Conservation (phyloP, 805 yeast species). For the Hanseniaspora mollemarum region DNA sequence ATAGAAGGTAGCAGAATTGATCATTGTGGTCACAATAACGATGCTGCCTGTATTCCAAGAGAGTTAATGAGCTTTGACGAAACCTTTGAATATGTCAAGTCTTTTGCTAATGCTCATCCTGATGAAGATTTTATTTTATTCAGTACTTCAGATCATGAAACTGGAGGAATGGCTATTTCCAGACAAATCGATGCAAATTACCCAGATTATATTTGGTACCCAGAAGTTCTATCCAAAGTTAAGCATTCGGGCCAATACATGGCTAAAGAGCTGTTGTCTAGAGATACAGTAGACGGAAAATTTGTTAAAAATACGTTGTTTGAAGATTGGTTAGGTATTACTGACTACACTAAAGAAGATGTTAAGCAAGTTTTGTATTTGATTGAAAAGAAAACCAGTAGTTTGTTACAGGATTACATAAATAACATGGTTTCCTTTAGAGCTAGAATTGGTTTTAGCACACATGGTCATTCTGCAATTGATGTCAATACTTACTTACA, state of each 20-base stretch:
- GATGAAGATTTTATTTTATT: constrained; percentile 69
- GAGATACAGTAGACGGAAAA: constrained; percentile 25
- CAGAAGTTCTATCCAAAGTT: constrained; percentile 59
- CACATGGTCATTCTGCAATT: constrained; percentile 93
- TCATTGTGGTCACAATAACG: constrained; percentile 90
- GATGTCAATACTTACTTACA: constrained; percentile 86
- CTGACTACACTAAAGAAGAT: constrained; percentile 46
- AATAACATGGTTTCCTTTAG: constrained; percentile 66
- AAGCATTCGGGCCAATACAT: constrained; percentile 69
- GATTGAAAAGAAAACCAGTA: constrained; percentile 25
- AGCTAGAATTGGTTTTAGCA: constrained; percentile 90
- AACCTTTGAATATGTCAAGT: constrained; percentile 62
- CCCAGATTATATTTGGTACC: constrained; percentile 85
- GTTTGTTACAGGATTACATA: constrained; percentile 35
- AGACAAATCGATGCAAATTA: constrained; percentile 57
- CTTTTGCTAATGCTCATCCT: constrained; percentile 48
- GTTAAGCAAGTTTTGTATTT: constrained; percentile 34
- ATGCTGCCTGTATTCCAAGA: constrained; percentile 86
- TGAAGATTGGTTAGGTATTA: constrained; percentile 54
- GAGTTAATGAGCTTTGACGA: constrained; percentile 81
- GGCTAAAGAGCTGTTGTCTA: constrained; percentile 33
- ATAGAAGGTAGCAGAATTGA: constrained; percentile 91
- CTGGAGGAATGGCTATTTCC: constrained; percentile 86
- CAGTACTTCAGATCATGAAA: constrained; percentile 88
- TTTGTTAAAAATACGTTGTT: constrained; percentile 47